These are phyloP conservation scores for Coniella lustricola DNA, from an alignment of 2,329 filamentous ascomycete genomes.

Conservation along the genomic window DNA sequence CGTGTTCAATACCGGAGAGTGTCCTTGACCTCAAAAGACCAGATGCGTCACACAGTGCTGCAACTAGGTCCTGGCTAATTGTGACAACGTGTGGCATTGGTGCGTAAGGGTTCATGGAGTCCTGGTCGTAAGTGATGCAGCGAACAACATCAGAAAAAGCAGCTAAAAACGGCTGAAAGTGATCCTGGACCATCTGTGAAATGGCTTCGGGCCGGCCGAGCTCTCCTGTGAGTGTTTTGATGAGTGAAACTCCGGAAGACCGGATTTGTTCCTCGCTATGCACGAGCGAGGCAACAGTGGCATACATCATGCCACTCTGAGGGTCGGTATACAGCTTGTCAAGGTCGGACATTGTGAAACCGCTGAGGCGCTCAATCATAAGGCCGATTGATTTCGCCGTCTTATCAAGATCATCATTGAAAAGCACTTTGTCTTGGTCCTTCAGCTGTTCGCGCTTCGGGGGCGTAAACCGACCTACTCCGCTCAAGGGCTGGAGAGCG, in stretches of 20 bases:
- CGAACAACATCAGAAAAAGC: constrained; percentile 37
- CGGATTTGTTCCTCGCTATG: constrained; percentile 74
- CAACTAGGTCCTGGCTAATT: constrained; percentile 50
- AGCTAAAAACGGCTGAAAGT: constrained; percentile 36
- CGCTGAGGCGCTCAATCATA: constrained; percentile 71
- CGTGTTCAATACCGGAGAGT: constrained; percentile 55
- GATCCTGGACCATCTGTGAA: constrained; percentile 36
- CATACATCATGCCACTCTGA: constrained; percentile 54
- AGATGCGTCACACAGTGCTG: constrained; percentile 47
- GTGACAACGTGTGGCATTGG: constrained; percentile 51
- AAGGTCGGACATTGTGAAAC: constrained; percentile 65
- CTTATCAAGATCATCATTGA: constrained; percentile 63
- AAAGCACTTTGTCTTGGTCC: constrained; percentile 50
- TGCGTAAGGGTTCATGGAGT: constrained; percentile 42
- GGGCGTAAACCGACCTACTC: constrained; percentile 65
- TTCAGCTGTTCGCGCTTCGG: constrained; percentile 39
- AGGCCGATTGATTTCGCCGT: constrained; percentile 56
- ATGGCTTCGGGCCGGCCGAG: constrained; percentile 43
- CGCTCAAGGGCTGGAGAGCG: constrained; percentile 63
- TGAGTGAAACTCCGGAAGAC: constrained; percentile 70
- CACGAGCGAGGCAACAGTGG: constrained; percentile 72
- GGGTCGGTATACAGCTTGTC: constrained; percentile 61
- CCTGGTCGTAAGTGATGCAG: constrained; percentile 34
- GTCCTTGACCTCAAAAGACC: constrained; percentile 49
- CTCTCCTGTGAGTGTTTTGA: constrained; percentile 75